These are phyloP conservation scores for Ramularia endophylla DNA, from an alignment of 2,329 filamentous ascomycete genomes.

Conservation along the genomic window DNA sequence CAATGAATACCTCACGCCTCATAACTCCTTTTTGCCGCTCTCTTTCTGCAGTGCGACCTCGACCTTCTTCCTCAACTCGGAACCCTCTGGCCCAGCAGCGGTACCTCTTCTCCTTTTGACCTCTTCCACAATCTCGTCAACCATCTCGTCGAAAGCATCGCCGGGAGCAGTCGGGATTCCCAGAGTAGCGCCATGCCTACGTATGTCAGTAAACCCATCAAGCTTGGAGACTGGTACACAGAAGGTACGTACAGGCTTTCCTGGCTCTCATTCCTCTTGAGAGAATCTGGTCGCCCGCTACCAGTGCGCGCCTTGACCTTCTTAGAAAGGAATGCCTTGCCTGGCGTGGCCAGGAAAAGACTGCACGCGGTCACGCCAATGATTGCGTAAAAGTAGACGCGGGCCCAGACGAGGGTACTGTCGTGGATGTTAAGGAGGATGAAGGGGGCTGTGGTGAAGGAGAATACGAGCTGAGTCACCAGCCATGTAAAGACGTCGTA, in stretches of 20 bases:
- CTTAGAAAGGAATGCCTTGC: slow-evolving; percentile 48
- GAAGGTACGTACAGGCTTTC: slow-evolving; percentile 27
- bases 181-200: slow-evolving; percentile 48
- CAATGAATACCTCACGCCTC: too few relatives aligned
- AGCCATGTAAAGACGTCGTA: slow-evolving; percentile 77
- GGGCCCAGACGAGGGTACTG: slow-evolving; percentile 70
- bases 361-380: slow-evolving; percentile 60
- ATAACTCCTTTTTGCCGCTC: slow-evolving; percentile 8
- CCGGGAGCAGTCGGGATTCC: slow-evolving; percentile 74
- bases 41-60: slow-evolving; percentile 37
- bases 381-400: slow-evolving; percentile 83
- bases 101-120: slow-evolving; percentile 53
- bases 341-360: slow-evolving; percentile 73
- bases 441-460: slow-evolving; percentile 79
- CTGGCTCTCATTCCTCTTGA: slow-evolving; percentile 25
- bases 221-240: too few relatives aligned
- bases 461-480: slow-evolving; percentile 73
- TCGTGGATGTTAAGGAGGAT: slow-evolving; percentile 68
- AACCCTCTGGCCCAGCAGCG: slow-evolving; percentile 39
- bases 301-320: slow-evolving; percentile 34
- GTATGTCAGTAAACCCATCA: too few relatives aligned
- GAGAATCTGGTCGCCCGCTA: slow-evolving; percentile 17
- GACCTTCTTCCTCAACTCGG: slow-evolving; percentile 49
- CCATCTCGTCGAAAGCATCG: slow-evolving; percentile 69
- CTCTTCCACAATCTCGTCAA: slow-evolving; percentile 68